Evolutionary conservation across 2,329 filamentous ascomycete genomes (phyloP), one percentile per base, ranked within the genome.

Genomic region (Sarocladium oryzae): DNA sequence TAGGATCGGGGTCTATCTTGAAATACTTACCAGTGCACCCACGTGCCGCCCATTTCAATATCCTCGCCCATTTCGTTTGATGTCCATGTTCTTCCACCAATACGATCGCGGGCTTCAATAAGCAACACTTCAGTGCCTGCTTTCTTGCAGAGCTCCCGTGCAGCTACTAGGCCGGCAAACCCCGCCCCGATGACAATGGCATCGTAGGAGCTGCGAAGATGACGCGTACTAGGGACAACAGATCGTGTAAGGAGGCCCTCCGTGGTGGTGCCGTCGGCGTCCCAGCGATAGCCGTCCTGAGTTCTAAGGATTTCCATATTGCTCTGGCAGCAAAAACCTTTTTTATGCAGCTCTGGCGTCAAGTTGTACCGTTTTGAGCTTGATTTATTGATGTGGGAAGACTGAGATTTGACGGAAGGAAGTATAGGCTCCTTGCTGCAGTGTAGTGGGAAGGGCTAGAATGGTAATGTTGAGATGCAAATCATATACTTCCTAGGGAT

Each of bases 1-100:
- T n/a, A n/a, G n/a, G n/a, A n/a, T n/a, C n/a, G n/a, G n/a, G n/a
- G n/a, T n/a, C n/a, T n/a, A n/a, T n/a, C n/a, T n/a, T n/a, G n/a
- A n/a, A n/a, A n/a, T n/a, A n/a, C 43, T 18, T 66, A 43, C 64
- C 63, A 66, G 48, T 69, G 66, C 1, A 72, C 61, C 67, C 69
- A 72, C 0, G 69, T 71, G 0, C 69, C 69, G 9, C 69, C 69
- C 65, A 72, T 70, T 49, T 72, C 70, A 35, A 67, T 61, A 0
- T 65, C 61, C 13, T 61, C 62, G 0, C 66, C 66, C 1, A 66
- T 18, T n/a, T 58, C 57, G 7, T 60, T 56, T 0, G 67, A 64
- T 0, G 65, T 69, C 69, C 67, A 72, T 37, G 68, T 70, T 4
- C 69, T 63, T 2, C 69, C 69, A 3, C 69, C 69, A n/a, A 72